Conservation (phyloP, 306 rosid species). For the Canavalia gladiata region DNA sequence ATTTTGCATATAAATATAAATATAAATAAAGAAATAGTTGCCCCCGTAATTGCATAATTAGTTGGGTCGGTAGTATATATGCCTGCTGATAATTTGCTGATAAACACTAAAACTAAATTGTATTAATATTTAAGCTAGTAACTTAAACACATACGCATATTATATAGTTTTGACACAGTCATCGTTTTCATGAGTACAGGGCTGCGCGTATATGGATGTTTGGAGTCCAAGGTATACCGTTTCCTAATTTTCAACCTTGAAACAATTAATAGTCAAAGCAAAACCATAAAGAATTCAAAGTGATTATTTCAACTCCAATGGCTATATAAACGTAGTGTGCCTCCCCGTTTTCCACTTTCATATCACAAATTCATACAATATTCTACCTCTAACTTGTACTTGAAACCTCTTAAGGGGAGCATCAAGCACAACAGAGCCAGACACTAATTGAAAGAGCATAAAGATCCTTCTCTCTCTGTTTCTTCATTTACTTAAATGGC, state of each 20-base stretch:
- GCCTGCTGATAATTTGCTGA: no score
- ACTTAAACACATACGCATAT: not conserved
- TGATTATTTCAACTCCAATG: not conserved
- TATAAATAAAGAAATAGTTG: no score
- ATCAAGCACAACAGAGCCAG: no score
- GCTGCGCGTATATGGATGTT: slow-evolving; percentile 16
- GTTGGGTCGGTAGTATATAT: no score
- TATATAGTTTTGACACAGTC: slow-evolving; percentile 11
- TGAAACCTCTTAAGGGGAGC: no score
- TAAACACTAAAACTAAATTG: not conserved
- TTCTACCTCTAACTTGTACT: not conserved
- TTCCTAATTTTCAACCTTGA: slow-evolving; percentile 14
- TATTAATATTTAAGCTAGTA: not conserved
- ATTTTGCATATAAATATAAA: no score
- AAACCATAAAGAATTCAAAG: not conserved
- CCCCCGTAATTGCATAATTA: no score
- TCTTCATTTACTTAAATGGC: not conserved
- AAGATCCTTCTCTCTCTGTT: not conserved
- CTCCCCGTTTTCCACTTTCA: slow-evolving; percentile 1
- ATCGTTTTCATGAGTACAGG: not conserved
- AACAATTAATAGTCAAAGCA: slow-evolving; percentile 15
- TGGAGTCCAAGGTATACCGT: slow-evolving; percentile 28
- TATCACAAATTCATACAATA: not conserved
- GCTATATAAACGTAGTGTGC: not conserved
- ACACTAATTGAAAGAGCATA: not conserved